Base-by-base conservation (phyloP, 352 stramenopile genomes). In the Pythium monospermum region DNA sequence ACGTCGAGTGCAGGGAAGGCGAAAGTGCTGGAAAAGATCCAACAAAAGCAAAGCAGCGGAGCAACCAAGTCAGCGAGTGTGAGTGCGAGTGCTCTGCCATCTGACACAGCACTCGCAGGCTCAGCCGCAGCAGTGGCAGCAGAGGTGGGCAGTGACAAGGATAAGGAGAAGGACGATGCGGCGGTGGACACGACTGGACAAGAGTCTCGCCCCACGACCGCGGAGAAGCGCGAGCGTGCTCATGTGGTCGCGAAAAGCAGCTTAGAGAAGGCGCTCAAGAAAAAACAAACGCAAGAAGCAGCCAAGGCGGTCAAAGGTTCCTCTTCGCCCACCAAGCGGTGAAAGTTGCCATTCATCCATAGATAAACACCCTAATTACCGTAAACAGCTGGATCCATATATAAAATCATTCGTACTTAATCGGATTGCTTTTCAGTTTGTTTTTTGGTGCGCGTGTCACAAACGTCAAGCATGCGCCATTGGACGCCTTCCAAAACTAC, bases 241-340 rank as follows among this genome's bases (percentile, higher is more conserved):
- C 47, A 52, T 8, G 30, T 18, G 40, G 18, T 45, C 40, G 61
- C 57, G 13, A 69, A 65, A 31, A 76, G 39, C 46, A 77, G 61
- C 49, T 55, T 81, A 21, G 67, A 75, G 41, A 73, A 71, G 38
- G 70, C 61, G 28, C 50, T 81, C 31, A 73, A 77, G 57, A 80
- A 75, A 55, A 74, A 73, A 33, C 56, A 22, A 4, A 31, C 35
- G n/a, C n/a, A n/a, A 35, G 7, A 35, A 35, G 30, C 30, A 35
- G 22, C 51, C 6, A 23, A 19, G 18, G 18, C 39, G 11, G 25
- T 25, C 26, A 23, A 33, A 6, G 12, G 30, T 8, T 11, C 27
- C 30, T 5, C 22, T 4, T 32, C 53, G 25, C 40, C 53, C 10
- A 59, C 39, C 7, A 46, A 56, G 26, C 45, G 44, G 8, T 69